Evolutionary conservation across 2,329 filamentous ascomycete genomes (phyloP).

Genomic region (Aureobasidium sp.): DNA sequence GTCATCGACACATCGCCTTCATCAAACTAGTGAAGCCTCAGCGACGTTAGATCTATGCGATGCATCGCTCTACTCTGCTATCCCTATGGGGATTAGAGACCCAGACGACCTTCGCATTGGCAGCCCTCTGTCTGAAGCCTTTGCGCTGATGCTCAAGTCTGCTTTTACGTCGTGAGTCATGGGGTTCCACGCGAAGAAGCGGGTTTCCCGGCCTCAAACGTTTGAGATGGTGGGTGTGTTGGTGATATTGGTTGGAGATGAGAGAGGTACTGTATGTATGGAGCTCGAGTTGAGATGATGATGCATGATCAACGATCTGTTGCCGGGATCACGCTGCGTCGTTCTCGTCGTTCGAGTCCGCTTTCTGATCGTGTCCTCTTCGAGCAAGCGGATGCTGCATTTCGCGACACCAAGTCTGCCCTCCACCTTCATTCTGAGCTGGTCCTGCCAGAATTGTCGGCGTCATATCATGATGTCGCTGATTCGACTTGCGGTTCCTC

Average conservation of each 20-base stretch:
- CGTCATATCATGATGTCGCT: not conserved
- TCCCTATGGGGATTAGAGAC: not conserved
- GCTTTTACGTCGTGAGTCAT: not conserved
- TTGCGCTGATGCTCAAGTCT: not conserved
- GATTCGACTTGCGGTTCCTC: not conserved
- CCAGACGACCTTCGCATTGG: not conserved
- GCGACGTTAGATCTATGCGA: not conserved
- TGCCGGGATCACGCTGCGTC: not conserved
- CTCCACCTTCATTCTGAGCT: not conserved
- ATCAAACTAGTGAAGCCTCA: not conserved
- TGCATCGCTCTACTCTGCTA: not conserved
- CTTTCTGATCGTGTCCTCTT: not conserved
- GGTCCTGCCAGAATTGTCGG: no score
- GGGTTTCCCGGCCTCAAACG: not conserved
- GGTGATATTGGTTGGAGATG: not conserved
- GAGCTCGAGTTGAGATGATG: not conserved
- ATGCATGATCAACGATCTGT: not conserved
- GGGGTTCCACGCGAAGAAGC: not conserved
- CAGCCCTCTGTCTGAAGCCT: not conserved
- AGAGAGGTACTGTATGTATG: not conserved
- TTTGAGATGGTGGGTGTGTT: not conserved
- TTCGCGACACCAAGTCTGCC: not conserved
- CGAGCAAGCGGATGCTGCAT: no score
- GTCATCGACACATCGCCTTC: not conserved
- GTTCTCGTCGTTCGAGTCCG: not conserved